Percentiles rank a stretch among this genome's conserved stretches.
phyloP scores from a whole-genome alignment of 192 early-diverging fungal species.

The Coemansia sp. region DNA sequence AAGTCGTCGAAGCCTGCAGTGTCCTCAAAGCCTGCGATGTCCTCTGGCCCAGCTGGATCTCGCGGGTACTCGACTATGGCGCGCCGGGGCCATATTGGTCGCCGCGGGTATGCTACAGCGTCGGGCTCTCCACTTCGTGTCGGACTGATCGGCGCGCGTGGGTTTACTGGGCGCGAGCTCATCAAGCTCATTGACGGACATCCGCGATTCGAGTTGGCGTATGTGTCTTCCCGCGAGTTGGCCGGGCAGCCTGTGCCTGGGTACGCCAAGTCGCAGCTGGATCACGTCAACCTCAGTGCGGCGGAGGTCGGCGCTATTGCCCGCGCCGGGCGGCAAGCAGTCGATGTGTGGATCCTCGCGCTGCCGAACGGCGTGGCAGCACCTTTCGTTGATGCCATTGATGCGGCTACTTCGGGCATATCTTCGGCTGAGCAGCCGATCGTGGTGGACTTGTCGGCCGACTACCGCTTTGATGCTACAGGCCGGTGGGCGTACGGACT shows the following conservation, averaged over 20 bases:
- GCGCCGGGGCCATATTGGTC: conserved; percentile 30
- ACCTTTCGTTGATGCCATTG: conserved; percentile 87
- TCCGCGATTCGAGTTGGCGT: conserved; percentile 80
- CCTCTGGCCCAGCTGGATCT: conserved; percentile 38
- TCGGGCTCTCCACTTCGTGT: conserved; percentile 53
- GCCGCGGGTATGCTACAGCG: conserved; percentile 65
- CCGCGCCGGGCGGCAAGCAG: conserved; percentile 58
- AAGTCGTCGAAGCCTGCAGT: conserved; percentile 3
- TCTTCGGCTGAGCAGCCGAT: conserved; percentile 57
- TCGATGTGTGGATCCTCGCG: conserved; percentile 96
- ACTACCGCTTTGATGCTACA: conserved; percentile 81
- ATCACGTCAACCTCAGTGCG: conserved; percentile 82
- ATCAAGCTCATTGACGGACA: conserved; percentile 89
- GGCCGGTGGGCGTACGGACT: conserved; percentile 86
- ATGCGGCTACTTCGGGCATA: conserved; percentile 56
- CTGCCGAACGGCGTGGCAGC: conserved; percentile 93
- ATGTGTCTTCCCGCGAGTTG: conserved; percentile 94
- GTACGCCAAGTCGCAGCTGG: conserved; percentile 66
- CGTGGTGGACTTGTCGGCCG: conserved; percentile 89
- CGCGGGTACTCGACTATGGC: conserved; percentile 64
- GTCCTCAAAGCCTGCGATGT: not conserved
- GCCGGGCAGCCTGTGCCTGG: conserved; percentile 79
- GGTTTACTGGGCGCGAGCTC: conserved; percentile 94
- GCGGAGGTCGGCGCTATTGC: conserved; percentile 64
- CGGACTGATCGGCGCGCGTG: conserved; percentile 96